Evolutionary conservation across 169 alveolate species (phyloP).

Genomic region (Plasmodium gonderi): DNA sequence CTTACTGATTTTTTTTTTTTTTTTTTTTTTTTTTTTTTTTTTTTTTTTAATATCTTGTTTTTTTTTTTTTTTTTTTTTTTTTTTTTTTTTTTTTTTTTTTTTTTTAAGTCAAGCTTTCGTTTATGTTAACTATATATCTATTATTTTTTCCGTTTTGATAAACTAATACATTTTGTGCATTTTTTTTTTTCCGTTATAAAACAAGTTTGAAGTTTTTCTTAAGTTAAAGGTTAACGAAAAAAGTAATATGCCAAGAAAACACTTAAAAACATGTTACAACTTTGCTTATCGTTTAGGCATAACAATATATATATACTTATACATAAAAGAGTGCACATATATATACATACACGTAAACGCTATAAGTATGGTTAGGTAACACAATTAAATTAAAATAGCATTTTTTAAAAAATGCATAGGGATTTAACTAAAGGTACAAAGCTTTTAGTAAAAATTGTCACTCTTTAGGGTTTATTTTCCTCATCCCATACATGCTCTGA

Average conservation of each 20-base stretch:
- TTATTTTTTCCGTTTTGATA: neutral
- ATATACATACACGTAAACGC: neutral
- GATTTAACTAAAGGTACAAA: neutral
- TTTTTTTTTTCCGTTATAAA: neutral
- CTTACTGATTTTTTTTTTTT: constrained; percentile 1
- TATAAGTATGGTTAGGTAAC: neutral
- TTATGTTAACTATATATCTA: neutral
- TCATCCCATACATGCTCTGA: neutral
- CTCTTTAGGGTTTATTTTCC: constrained; percentile 34
- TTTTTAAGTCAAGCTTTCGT: neutral
- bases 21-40: neutral
- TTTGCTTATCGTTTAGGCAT: neutral
- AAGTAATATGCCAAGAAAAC: neutral
- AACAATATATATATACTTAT: neutral
- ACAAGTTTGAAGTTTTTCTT: neutral
- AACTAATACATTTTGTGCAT: neutral
- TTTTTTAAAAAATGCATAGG: neutral
- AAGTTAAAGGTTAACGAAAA: neutral
- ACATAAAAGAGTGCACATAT: neutral
- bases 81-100: neutral
- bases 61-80: no score
- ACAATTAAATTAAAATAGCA: neutral
- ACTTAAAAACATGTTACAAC: neutral
- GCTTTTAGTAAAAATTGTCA: constrained; percentile 3
- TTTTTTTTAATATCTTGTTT: neutral